phyloP scores from a whole-genome alignment of 805 yeast genomes.

The Lipomyces oligophaga region DNA sequence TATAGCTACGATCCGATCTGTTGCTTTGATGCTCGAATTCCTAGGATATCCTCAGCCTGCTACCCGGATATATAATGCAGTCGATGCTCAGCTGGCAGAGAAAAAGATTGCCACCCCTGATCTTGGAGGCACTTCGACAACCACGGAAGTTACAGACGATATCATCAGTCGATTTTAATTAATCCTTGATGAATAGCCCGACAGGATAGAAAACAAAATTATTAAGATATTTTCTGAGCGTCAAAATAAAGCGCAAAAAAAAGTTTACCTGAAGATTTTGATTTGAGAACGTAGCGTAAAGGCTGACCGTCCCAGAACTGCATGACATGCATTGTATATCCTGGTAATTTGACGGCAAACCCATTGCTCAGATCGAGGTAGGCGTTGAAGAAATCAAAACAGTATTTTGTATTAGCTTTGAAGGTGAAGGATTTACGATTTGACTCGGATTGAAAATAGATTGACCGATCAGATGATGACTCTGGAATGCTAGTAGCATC shows the following conservation, averaged over 20 bases:
- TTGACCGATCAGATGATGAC: slow-evolving; percentile 41
- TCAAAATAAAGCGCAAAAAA: slow-evolving; percentile 34
- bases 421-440: slow-evolving; percentile 45
- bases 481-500: slow-evolving; percentile 7
- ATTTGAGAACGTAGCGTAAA: slow-evolving; percentile 38
- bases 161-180: slow-evolving; percentile 53
- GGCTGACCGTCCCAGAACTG: slow-evolving; percentile 40
- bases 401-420: slow-evolving; percentile 40
- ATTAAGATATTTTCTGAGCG: slow-evolving; percentile 4
- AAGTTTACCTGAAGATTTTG: slow-evolving; percentile 30
- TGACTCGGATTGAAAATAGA: slow-evolving; percentile 42
- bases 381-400: slow-evolving; percentile 54
- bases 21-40: slow-evolving; percentile 96
- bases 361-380: slow-evolving; percentile 47
- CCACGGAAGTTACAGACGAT: slow-evolving; percentile 84
- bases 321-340: slow-evolving; percentile 40
- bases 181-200: background rate
- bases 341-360: slow-evolving; percentile 53
- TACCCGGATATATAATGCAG: slow-evolving; percentile 87
- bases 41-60: slow-evolving; percentile 89
- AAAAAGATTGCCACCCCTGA: slow-evolving; percentile 85
- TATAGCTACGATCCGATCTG: slow-evolving; percentile 94
- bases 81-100: slow-evolving; percentile 84
- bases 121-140: slow-evolving; percentile 84
- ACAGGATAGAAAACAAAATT: background rate